phyloP scores from a whole-genome alignment of 108 stramenopile genomes.

The Nannochloropsis salina region DNA sequence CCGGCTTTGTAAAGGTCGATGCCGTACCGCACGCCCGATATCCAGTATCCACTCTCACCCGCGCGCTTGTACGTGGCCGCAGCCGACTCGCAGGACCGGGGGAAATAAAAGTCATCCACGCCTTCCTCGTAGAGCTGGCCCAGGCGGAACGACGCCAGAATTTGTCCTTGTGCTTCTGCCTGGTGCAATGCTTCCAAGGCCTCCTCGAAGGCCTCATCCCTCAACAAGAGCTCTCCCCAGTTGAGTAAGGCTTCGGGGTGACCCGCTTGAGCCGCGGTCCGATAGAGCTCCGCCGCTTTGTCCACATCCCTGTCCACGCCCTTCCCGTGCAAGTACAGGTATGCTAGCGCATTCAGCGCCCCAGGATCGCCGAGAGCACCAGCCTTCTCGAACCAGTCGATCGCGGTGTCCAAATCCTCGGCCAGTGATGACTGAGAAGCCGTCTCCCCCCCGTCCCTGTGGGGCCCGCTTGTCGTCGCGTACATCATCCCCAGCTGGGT shows the following conservation, averaged over 20 bases:
- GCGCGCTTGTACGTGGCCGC: background rate
- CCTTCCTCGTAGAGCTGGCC: background rate
- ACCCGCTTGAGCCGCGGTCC: background rate
- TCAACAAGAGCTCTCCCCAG: background rate
- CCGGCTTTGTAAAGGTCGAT: background rate
- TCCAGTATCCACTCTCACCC: background rate
- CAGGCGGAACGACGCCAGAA: background rate
- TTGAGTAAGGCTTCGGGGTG: background rate
- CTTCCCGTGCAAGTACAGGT: background rate
- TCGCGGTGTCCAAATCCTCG: slow-evolving; percentile 1
- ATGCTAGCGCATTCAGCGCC: background rate
- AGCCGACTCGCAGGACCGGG: background rate
- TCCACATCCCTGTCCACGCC: background rate
- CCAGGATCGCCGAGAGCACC: slow-evolving; percentile 2
- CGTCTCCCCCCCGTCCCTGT: background rate
- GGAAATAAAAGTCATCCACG: background rate
- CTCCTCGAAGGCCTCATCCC: background rate
- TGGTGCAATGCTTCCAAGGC: background rate
- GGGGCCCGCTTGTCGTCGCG: background rate
- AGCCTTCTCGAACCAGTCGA: slow-evolving; percentile 19
- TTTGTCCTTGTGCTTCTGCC: background rate
- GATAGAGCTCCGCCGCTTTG: slow-evolving; percentile 1
- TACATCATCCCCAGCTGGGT: background rate
- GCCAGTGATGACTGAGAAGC: background rate
- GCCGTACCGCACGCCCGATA: background rate